Evolutionary conservation across 352 stramenopile genomes (phyloP), one percentile per base, ranked within the genome.

Genomic region (Phytophthora sojae): DNA sequence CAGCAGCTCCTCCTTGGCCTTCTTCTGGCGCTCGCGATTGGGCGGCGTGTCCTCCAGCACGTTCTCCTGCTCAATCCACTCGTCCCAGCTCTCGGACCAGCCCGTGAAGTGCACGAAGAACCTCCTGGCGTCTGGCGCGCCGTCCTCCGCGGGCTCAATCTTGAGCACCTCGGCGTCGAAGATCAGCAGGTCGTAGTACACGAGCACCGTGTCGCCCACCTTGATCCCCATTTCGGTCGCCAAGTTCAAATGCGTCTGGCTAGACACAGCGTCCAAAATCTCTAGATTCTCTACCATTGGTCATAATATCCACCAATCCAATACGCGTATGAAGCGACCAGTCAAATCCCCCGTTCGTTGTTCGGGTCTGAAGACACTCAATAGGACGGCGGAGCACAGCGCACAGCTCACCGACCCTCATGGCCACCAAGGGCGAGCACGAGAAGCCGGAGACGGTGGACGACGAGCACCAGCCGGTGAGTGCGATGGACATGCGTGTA

Each of bases 371-470:
- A 49, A 49, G 15, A 21, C 42, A 45, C 37, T 45, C 65, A 59
- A 64, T 67, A 65, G 42, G 42, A 50, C 42, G 52, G 52, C 29
- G 5, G n/a, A 19, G 44, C 23, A 25, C 4, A 61, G 32, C 21
- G 19, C 26, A 44, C 44, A 64, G 35, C 19, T 26, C 23, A 26
- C 25, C 55, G 45, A 61, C 37, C 37, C 14, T 45, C 59, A 94
- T 94, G 86, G 83, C 86, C 61, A 90, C 80, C 47, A 89, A 90
- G 71, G 75, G 88, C 61, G 83, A 85, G 54, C 86, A 91, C 81
- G 86, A 94, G 69, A 94, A 94, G 76, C 86, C 86, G 26, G 80
- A 90, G 66, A 77, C 71, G 19, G 73, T 86, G 56, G 64, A 80
- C 30, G 79, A 87, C 19, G 79, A 92, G 57, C 83, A 89, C 61